Conservation (phyloP, 2,329 filamentous ascomycete genomes). For the Botrytis hyacinthi region DNA sequence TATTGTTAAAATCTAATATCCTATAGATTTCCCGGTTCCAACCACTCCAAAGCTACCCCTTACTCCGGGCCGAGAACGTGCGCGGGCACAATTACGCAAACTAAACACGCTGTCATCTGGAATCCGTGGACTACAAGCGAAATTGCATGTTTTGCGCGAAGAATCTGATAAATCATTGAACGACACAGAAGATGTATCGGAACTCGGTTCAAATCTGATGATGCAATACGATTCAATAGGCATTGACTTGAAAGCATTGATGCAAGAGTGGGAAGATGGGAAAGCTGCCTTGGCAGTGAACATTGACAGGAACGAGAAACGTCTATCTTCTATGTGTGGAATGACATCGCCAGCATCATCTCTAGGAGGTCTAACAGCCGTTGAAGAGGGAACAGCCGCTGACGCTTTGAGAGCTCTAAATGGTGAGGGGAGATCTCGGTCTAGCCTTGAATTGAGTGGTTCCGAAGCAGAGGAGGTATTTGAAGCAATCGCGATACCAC, state of each 20-base stretch:
- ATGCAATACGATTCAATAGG: constrained; percentile 94
- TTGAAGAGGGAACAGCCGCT: constrained; percentile 57
- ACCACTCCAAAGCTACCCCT: constrained; percentile 58
- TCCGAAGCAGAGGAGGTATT: constrained; percentile 77
- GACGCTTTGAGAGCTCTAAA: constrained; percentile 77
- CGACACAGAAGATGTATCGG: constrained; percentile 67
- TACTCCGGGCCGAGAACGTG: constrained; percentile 75
- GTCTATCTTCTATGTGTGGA: constrained; percentile 59
- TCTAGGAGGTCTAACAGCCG: constrained; percentile 65
- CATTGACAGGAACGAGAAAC: constrained; percentile 76
- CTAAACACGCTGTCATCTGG: constrained; percentile 85
- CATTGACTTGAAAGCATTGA: constrained; percentile 74
- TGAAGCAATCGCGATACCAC: constrained; percentile 79
- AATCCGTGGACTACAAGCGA: constrained; percentile 88
- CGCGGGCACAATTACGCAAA: constrained; percentile 83
- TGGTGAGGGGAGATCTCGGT: constrained; percentile 59
- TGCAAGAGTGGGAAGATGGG: constrained; percentile 84
- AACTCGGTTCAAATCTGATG: constrained; percentile 77
- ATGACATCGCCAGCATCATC: constrained; percentile 58
- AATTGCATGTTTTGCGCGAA: constrained; percentile 86
- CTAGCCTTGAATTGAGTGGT: constrained; percentile 51
- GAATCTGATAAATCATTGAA: constrained; percentile 81
- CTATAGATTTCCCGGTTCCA: constrained; percentile 51
- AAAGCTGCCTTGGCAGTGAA: constrained; percentile 78
- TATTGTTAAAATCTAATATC: constrained; percentile 31